phyloP scores from a whole-genome alignment of 139 green algal species.

The Picochlorum sp. region DNA sequence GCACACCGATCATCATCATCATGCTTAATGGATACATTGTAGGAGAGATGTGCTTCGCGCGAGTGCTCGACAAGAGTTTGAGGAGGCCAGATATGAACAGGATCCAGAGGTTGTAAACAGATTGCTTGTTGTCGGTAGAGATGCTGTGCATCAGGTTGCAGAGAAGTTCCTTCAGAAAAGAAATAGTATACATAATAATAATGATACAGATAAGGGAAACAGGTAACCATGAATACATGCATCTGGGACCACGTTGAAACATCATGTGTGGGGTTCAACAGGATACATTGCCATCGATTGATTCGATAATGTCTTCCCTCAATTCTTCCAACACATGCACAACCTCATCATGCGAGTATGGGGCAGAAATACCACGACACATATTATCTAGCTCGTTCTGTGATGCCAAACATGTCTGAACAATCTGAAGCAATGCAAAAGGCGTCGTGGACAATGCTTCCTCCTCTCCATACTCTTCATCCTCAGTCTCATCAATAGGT shows the following conservation, averaged over 20 bases:
- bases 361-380: neutral
- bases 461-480: conserved; percentile 12
- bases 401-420: conserved; percentile 15
- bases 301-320: neutral
- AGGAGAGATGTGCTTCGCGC: conserved; percentile 39
- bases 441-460: conserved; percentile 30
- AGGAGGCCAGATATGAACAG: conserved; percentile 25
- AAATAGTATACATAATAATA: neutral
- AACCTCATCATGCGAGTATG: too few species aligned
- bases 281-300: too few species aligned
- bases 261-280: too few species aligned
- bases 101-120: conserved; percentile 40
- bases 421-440: conserved; percentile 26
- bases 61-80: conserved; percentile 41
- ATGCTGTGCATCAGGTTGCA: conserved; percentile 29
- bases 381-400: neutral
- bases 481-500: conserved; percentile 6
- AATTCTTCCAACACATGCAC: neutral
- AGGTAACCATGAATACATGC: too few species aligned
- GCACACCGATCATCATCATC: too few species aligned
- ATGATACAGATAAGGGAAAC: neutral
- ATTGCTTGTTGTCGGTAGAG: conserved; percentile 39
- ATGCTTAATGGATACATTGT: neutral
- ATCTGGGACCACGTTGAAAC: too few species aligned
- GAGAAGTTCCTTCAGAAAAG: conserved; percentile 4